Base-by-base conservation (phyloP, 2,329 filamentous ascomycete species). In the Arthrinium puccinioides region DNA sequence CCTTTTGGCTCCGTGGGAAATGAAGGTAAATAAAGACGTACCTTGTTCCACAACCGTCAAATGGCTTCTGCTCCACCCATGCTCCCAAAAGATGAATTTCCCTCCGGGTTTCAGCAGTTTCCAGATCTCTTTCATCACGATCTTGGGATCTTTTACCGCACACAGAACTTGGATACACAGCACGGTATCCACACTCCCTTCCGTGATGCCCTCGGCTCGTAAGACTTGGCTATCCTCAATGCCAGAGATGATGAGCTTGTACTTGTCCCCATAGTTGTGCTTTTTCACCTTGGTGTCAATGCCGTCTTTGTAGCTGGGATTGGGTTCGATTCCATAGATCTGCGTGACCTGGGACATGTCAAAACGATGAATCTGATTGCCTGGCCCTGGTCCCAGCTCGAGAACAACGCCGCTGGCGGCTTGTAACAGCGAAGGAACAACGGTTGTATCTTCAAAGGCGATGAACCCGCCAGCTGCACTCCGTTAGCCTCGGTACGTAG, bases 41-140 rank as follows among this genome's bases (percentile, higher is more conserved):
- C 57, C 44, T 50, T 61, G 57, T 14, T 40, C 49, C 19, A 45
- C 29, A 23, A 37, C 40, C 4, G 62, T 64, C 15, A 57, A 18
- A 25, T 15, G 16, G 27, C 59, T 42, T 10, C 38, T 37, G 41
- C 44, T 60, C 36, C 44, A 41, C 32, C 44, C 47, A 39, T 69
- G 66, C 43, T 70, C 66, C 61, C 66, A 69, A 38, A 69, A 68
- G 19, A 70, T 52, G 40, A 69, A 62, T 30, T 55, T 59, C 10
- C 66, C 66, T 1, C 66, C 66, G 0, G 66, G 66, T 42, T 62
- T 69, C 28, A 70, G 44, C 20, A 69, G 44, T 35, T 56, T 57
- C 43, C 61, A 63, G n/a, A 67, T 41, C 39, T 55, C 48, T 44
- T 37, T 54, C 37, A 53, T 50, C 33, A 55, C 51, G 5, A 21